A percentile compares a stretch with the other conserved stretches of the same genome.
These are phyloP conservation scores for Bipolaris sorokiniana DNA, from an alignment of 2,329 filamentous ascomycete genomes.

Conservation along the genomic window DNA sequence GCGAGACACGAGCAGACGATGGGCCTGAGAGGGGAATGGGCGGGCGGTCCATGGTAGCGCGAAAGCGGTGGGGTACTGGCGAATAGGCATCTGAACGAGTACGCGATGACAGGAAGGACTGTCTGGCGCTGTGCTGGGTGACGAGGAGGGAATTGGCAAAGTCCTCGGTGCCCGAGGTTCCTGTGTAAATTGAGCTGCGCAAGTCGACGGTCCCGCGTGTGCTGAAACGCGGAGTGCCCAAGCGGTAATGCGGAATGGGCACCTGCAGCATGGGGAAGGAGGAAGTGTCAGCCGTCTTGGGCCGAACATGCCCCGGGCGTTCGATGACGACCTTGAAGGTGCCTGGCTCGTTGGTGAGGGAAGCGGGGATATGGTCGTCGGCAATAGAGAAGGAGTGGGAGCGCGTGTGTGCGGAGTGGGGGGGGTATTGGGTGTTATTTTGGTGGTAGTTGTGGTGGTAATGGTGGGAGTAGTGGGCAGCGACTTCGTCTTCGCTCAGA, in stretches of 20 bases:
- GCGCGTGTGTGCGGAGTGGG: constrained; percentile 49
- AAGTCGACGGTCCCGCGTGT: constrained; percentile 76
- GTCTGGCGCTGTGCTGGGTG: constrained; percentile 43
- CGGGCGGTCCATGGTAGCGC: constrained; percentile 45
- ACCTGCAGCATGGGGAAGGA: constrained; percentile 69
- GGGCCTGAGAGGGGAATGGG: constrained; percentile 43
- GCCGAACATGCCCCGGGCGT: constrained; percentile 65
- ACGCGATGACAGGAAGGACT: constrained; percentile 46
- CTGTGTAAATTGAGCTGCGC: constrained; percentile 77
- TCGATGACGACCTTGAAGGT: constrained; percentile 83
- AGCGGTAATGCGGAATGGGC: constrained; percentile 80
- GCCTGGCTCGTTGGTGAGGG: constrained; percentile 64
- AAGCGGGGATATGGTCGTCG: constrained; percentile 62
- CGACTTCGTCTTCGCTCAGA: constrained; percentile 27
- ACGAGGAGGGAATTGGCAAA: constrained; percentile 65
- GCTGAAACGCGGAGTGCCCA: constrained; percentile 84
- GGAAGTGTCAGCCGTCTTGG: constrained; percentile 66
- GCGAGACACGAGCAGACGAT: constrained; percentile 47
- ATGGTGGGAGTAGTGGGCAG: constrained; percentile 3
- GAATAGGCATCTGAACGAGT: constrained; percentile 48
- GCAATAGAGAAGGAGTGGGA: constrained; percentile 79
- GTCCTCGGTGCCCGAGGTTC: constrained; percentile 72
- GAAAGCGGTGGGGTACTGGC: constrained; percentile 41
- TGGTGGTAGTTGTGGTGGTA: constrained; percentile 8
- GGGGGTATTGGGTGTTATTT: constrained; percentile 7